Evolutionary conservation across 768 basidiomycete genomes (phyloP), one percentile per base, ranked within the genome.

Genomic region (Lactarius psammicola): DNA sequence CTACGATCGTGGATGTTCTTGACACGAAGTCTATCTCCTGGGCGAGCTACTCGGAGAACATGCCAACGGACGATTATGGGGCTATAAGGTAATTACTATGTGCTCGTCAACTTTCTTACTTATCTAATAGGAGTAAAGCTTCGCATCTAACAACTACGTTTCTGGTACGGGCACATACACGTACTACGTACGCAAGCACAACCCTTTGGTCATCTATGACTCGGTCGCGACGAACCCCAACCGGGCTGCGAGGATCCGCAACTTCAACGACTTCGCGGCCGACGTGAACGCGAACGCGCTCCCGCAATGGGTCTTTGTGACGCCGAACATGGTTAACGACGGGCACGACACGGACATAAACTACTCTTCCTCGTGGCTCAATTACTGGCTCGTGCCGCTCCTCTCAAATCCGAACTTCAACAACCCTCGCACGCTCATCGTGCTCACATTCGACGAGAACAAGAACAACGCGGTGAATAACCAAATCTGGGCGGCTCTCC

Each of bases 381-480:
- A 70, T 28, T 82, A 74, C 69, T 88, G 82, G 78, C 75, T 88
- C 36, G 36, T 77, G 11, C 83, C 85, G 2, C 71, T 86, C 20
- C 79, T 88, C 46, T 59, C 76, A 1, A 76, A 86, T 72, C 56
- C 74, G 11, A 74, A 75, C 58, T 87, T 88, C 76, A 87, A 87
- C 73, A 78, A 75, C 60, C 73, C 78, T 55, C 76, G 72, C 38
- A 87, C 87, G 1, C 75, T 88, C 61, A 83, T 88, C 70, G 68
- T 86, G 17, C 69, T 88, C 62, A 87, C 85, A 0, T 87, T 87
- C 63, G 86, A 88, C 62, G 86, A 88, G 75, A 84, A 76, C 51
- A 78, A 77, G 64, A 67, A 70, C 1, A 74, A 75, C 60, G 69
- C 70, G 40, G 71, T 76, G 58, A 81, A 81, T 71, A 87, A 87